Evolutionary conservation across 805 yeast genomes (phyloP), one percentile per base, ranked within the genome.

Genomic region (Ogataea populi-albae): DNA sequence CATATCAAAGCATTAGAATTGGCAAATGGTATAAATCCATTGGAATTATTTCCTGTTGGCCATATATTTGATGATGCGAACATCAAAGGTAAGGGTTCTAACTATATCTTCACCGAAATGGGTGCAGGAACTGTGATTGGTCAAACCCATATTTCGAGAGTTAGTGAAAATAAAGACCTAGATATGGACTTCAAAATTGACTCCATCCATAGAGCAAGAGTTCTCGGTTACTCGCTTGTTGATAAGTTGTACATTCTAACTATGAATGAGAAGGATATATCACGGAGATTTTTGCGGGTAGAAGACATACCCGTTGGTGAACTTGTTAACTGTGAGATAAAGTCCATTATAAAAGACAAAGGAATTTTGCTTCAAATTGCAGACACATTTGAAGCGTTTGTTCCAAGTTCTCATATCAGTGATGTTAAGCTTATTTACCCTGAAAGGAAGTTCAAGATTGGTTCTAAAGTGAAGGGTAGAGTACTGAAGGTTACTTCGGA

Each of bases 381-480:
- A 41, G 79, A 77, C 34, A 71, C 74, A 32, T 85, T 82, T 46
- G 79, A 73, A 27, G 98, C 87, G 4, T 64, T 73, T 44, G 98
- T 86, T 19, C 81, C 86, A 10, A 68, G 77, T 18, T 54, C 65
- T 17, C 96, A 91, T 51, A 75, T 93, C 60, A 81, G 95, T 47
- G 99, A 93, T 59, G 72, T 84, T 39, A 81, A 79, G 55, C 68
- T 91, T 45, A 77, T 78, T 3, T 82, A 91, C 54, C 98, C 98
- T 5, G 98, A 93, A 62, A 76, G 93, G 67, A 86, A 87, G 53
- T 91, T 81, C 70, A 86, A 85, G 61, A 78, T 81, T 28, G 98
- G 96, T 8, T 67, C 82, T 27, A 83, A 80, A 47, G 86, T 86
- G 20, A 83, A 73, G 50, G 93, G 81, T 43, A 76, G 95, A 63